Conservation (phyloP, 2,329 filamentous ascomycete genomes). For the Fusarium globosum region DNA sequence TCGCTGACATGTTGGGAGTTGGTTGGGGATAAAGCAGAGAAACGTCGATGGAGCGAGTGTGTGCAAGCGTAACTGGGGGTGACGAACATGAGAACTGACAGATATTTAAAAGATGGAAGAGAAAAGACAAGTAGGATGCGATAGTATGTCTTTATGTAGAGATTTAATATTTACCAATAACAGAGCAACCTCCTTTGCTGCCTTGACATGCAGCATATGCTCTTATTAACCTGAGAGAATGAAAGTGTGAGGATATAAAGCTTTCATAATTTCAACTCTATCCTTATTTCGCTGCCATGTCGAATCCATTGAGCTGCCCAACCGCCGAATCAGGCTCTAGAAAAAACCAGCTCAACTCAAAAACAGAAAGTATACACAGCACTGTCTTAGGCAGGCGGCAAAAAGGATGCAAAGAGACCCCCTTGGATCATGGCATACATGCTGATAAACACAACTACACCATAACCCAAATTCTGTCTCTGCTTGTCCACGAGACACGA, state of each 20-base stretch:
- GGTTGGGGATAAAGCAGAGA: not conserved
- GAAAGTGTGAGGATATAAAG: not conserved
- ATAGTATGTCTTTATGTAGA: not conserved
- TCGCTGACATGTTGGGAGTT: not conserved
- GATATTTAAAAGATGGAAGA: not conserved
- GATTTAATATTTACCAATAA: not conserved
- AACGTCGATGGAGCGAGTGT: not conserved
- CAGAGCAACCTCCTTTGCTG: too few species aligned
- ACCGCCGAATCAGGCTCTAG: not conserved
- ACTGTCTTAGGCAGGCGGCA: conserved; percentile 79
- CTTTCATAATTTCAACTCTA: not conserved
- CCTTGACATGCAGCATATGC: not conserved
- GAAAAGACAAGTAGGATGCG: not conserved
- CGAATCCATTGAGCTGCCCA: not conserved
- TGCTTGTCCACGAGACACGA: conserved; percentile 53
- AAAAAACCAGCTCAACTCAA: not conserved
- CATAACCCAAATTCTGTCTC: conserved; percentile 48
- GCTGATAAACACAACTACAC: conserved; percentile 74
- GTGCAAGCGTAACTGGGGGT: not conserved
- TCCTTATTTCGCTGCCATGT: not conserved
- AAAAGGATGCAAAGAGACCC: conserved; percentile 86
- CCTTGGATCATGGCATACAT: conserved; percentile 88
- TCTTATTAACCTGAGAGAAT: not conserved
- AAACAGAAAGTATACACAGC: not conserved
- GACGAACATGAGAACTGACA: not conserved